Conservation (phyloP, 257 asterid genomes). For the Scutellaria galericulata region DNA sequence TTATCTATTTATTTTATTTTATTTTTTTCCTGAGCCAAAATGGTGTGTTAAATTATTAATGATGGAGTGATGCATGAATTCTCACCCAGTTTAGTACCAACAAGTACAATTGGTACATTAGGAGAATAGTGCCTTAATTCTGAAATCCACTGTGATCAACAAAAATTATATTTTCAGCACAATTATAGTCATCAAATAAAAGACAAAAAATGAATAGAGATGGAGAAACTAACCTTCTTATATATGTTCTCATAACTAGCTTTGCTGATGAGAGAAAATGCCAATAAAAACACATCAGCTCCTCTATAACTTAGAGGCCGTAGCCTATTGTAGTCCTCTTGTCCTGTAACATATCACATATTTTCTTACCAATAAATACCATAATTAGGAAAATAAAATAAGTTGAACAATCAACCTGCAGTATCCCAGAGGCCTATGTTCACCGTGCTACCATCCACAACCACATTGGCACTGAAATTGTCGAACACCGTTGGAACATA, state of each 20-base stretch:
- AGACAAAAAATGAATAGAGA: neutral
- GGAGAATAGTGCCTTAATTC: conserved; percentile 82
- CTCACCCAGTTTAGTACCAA: conserved; percentile 86
- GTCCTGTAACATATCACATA: conserved; percentile 55
- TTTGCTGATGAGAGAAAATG: conserved; percentile 81
- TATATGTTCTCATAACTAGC: conserved; percentile 84
- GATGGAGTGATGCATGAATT: neutral
- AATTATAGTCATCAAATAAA: neutral
- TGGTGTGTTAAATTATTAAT: neutral
- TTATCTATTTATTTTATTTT: neutral
- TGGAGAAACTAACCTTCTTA: conserved; percentile 57
- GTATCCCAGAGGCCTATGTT: conserved; percentile 95
- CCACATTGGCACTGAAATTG: conserved; percentile 87
- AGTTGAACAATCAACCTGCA: conserved; percentile 52
- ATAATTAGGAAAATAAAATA: neutral
- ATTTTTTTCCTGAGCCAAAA: neutral
- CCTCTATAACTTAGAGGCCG: conserved; percentile 92
- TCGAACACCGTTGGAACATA: conserved; percentile 92
- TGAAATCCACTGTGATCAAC: conserved; percentile 68
- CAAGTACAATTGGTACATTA: conserved; percentile 76
- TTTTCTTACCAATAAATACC: neutral
- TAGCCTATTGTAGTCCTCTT: conserved; percentile 87
- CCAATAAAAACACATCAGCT: conserved; percentile 79
- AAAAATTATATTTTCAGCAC: neutral
- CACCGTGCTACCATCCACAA: conserved; percentile 85